A percentile compares a stretch with the other conserved stretches of the same genome.
Evolutionary conservation across 371 early-diverging fungal genomes (phyloP).

Genomic region (Mucor irregularis): DNA sequence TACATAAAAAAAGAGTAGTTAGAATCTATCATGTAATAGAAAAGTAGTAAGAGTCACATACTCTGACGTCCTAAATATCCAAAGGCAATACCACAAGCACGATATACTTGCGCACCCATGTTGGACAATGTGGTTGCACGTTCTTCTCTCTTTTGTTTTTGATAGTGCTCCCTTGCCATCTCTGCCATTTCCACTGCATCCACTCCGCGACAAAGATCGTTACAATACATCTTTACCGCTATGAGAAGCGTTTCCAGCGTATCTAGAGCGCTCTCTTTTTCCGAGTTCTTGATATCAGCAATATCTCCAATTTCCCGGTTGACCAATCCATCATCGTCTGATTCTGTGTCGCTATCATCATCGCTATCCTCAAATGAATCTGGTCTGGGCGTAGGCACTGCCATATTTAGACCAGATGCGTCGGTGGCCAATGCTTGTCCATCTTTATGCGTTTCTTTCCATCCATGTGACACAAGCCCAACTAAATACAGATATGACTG

Average conservation of each 20-base stretch:
- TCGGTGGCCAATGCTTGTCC: conserved; percentile 36
- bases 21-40: no score
- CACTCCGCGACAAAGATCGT: conserved; percentile 40
- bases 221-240: conserved; percentile 51
- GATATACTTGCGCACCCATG: conserved; percentile 45
- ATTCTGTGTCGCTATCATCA: background rate
- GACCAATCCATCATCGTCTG: no score
- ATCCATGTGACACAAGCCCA: conserved; percentile 38
- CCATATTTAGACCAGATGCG: conserved; percentile 21
- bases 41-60: conserved; percentile 17
- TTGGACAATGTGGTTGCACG: background rate
- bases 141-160: conserved; percentile 14
- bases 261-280: conserved; percentile 32
- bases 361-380: conserved; percentile 8
- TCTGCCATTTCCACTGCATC: conserved; percentile 57
- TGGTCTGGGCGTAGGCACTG: conserved; percentile 17
- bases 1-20: conserved; percentile 13
- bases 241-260: conserved; percentile 45
- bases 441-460: conserved; percentile 26
- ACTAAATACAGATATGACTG: conserved; percentile 63
- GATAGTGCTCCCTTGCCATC: conserved; percentile 33
- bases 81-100: conserved; percentile 63
- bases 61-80: conserved; percentile 66
- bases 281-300: conserved; percentile 27
- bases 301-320: conserved; percentile 15